Evolutionary conservation across 768 basidiomycete species (phyloP).

Genomic region (Boletus rubroflammeus): DNA sequence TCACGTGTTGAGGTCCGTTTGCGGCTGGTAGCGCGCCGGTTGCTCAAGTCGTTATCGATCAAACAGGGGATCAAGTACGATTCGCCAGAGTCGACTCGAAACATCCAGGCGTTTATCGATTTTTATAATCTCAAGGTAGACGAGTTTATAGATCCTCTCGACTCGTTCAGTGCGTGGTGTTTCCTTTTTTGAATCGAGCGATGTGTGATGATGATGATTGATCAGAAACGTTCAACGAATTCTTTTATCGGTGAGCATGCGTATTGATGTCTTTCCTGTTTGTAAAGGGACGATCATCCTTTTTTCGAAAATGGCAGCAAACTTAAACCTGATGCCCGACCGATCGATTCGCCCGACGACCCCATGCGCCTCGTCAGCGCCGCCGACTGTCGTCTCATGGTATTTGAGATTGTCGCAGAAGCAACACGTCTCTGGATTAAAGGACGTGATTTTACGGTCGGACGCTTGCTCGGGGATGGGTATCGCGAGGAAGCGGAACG

Average conservation of each 20-base stretch:
- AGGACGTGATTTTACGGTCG: conserved; percentile 87
- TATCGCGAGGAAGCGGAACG: conserved; percentile 67
- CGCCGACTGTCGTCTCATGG: conserved; percentile 97
- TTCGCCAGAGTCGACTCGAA: conserved; percentile 73
- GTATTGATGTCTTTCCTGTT: background rate
- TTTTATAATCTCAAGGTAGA: conserved; percentile 83
- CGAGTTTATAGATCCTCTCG: conserved; percentile 80
- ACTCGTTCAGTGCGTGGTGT: conserved; percentile 70
- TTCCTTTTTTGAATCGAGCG: background rate
- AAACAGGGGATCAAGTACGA: conserved; percentile 96
- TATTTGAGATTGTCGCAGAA: conserved; percentile 80
- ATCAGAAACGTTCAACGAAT: conserved; percentile 87
- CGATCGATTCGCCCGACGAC: conserved; percentile 67
- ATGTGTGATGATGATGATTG: background rate
- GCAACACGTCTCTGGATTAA: conserved; percentile 96
- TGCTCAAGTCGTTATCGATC: conserved; percentile 85
- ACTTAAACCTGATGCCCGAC: conserved; percentile 79
- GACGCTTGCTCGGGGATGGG: conserved; percentile 71
- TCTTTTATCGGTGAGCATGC: conserved; percentile 69
- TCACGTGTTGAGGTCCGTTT: conserved; percentile 1
- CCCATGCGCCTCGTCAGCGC: conserved; percentile 76
- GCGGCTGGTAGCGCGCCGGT: conserved; percentile 56
- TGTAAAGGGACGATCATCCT: background rate
- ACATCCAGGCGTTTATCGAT: conserved; percentile 84
- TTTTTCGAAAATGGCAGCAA: conserved; percentile 47